Evolutionary conservation across 2,329 filamentous ascomycete genomes (phyloP), one percentile per base, ranked within the genome.

Genomic region (Aspergillus uvarum): DNA sequence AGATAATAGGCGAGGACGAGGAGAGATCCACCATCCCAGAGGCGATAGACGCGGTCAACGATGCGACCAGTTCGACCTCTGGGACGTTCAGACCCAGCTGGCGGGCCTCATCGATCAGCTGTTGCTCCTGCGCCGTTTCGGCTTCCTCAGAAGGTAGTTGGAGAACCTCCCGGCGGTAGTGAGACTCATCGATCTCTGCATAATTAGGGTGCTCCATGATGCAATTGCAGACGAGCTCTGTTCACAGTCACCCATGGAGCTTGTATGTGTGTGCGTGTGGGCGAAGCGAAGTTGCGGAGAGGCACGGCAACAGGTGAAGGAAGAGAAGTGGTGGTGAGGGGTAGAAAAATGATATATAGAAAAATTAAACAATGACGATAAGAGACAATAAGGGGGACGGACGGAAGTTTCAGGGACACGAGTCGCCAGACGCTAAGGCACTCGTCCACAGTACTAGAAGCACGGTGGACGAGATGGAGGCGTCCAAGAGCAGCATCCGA

Each of bases 101-200:
- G 54, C 68, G 69, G 49, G 77, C 77, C 58, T 79, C 76, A 21
- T 72, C 67, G 31, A 72, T 63, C 48, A 80, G 68, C 31, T 63
- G 65, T 59, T 76, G 73, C 64, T 78, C 75, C 42, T 72, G 67
- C 59, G 71, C 71, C 58, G 72, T 67, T 65, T 80, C 77, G 11
- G 72, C 71, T 59, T 75, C 70, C 38, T 68, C 67, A n/a, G 72
- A 68, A 22, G 66, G 54, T 31, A 76, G 65, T 3, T 61, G 65
- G 24, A 79, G 72, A 50, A 79, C 76, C 38, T 73, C 69, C 21
- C 56, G 61, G 58, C 75, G 72, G 66, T 79, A 79, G 64, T 69
- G 67, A 52, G 68, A 67, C 58, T 77, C 72, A 58, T 79, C 76
- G 48, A 78, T 61, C 35, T 51, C 61, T 47, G 56, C 35, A 47